Conservation (phyloP, 176 grass and related monocot species). For the Aegilops longissima region DNA sequence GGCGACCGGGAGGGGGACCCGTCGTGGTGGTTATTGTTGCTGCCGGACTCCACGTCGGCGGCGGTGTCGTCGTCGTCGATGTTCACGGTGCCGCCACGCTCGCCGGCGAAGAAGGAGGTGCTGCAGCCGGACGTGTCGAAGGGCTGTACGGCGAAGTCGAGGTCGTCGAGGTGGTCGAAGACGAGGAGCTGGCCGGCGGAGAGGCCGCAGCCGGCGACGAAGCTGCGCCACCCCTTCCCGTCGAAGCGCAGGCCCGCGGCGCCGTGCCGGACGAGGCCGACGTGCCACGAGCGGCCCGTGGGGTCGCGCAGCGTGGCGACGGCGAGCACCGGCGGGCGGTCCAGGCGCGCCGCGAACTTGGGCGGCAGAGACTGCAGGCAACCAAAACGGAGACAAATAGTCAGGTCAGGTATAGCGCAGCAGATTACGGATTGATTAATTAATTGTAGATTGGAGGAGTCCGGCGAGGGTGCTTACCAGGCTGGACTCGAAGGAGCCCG, state of each 20-base stretch:
- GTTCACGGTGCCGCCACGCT: too few relatives aligned
- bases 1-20: too few relatives aligned
- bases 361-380: conserved; percentile 18
- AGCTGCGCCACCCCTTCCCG: conserved; percentile 23
- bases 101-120: not conserved
- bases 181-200: conserved; percentile 24
- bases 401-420: not conserved
- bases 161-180: conserved; percentile 19
- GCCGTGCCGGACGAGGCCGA: not conserved
- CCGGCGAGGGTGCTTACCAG: conserved; percentile 9
- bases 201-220: conserved; percentile 19
- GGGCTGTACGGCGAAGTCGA: conserved; percentile 18
- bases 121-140: conserved; percentile 37
- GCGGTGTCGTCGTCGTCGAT: too few relatives aligned
- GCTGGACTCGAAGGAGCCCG: conserved; percentile 21
- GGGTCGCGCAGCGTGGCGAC: conserved; percentile 18
- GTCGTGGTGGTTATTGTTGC: too few relatives aligned
- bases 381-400: too few relatives aligned
- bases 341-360: conserved; percentile 25
- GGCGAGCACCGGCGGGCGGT: not conserved
- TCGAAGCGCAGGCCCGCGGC: not conserved
- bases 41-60: too few relatives aligned
- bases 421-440: too few relatives aligned
- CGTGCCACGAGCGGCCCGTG: conserved; percentile 1
- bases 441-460: not conserved